Base-by-base conservation (phyloP, 78 protist species). In the Dictyostelium purpureum region DNA sequence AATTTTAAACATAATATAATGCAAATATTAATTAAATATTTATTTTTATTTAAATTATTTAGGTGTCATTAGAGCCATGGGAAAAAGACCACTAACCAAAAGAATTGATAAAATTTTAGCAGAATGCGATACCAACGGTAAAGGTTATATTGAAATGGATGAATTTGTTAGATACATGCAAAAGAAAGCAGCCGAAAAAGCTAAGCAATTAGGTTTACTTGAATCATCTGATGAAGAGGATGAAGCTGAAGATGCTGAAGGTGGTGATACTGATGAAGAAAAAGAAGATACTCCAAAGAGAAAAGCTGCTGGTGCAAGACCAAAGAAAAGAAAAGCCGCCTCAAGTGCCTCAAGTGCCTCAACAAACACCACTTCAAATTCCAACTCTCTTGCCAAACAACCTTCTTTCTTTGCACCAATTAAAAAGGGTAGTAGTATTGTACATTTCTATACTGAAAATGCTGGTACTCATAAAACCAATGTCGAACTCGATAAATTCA, bases 121-220 rank as follows among this genome's bases (percentile, higher is more conserved):
- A 2, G 90, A 83, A 54, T 69, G 77, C 42, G 80, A 71, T 47
- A 37, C 7, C 11, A 28, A 67, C 43, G 40, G 61, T n/a, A 69
- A 33, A 52, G 90, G 80, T 42, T 24, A 26, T 5, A 75, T 83
- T 83, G 80, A 70, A 43, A 70, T 69, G 73, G 90, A 69, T 28
- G 90, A 83, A 35, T 83, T 83, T 56, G 73, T 83, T 19, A 21
- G 31, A 37, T 83, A 83, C 38, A 83, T 83, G 90, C 90, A 83
- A 83, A 67, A 43, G 40, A 83, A 83, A 54, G 90, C 90, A 19
- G 21, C 14, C 18, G 77, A 70, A 24, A 83, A 83, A 57, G 90
- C 90, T 26, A 49, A 52, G 11, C 7, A n/a, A 21, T 33, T 83
- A n/a, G 90, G 90, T 52, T 52, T 83, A 28, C 28, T 70, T n/a